Conservation (phyloP, 805 yeast species). For the Wickerhamomyces strasburgensis region DNA sequence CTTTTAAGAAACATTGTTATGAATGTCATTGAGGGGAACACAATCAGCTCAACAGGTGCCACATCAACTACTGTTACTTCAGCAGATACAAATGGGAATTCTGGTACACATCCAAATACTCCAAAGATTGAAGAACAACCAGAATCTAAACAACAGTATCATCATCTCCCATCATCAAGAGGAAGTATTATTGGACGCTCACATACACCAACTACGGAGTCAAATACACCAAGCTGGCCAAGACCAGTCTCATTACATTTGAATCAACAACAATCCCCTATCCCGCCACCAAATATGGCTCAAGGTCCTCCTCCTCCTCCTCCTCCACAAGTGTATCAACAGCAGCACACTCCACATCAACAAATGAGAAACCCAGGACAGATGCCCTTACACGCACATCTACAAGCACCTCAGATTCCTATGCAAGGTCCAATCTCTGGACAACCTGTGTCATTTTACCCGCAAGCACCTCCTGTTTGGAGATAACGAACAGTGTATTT, state of each 20-base stretch:
- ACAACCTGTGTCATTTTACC: not conserved
- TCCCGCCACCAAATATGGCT: not conserved
- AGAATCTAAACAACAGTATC: constrained; percentile 20
- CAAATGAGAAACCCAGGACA: constrained; percentile 1
- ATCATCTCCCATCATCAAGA: constrained; percentile 24
- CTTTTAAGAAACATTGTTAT: constrained; percentile 29
- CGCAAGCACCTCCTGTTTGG: not conserved
- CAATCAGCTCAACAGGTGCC: constrained; percentile 1
- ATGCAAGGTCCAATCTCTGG: not conserved
- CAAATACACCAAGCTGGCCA: not conserved
- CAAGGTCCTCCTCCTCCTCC: constrained; percentile 1
- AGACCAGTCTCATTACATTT: constrained; percentile 1
- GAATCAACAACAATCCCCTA: not conserved
- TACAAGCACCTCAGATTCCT: constrained; percentile 4
- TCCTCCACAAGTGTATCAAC: not conserved
- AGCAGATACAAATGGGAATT: constrained; percentile 21
- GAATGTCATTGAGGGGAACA: constrained; percentile 6
- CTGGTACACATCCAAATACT: constrained; percentile 7
- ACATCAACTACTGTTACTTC: constrained; percentile 12
- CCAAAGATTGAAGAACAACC: constrained; percentile 1
- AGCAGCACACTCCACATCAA: not conserved
- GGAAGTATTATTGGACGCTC: constrained; percentile 14
- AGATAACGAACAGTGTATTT: too few relatives aligned
- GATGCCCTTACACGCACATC: constrained; percentile 2
- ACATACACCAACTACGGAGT: not conserved